Base-by-base conservation (phyloP, 1,139 yeast genomes). In the Yamadazyma dendronema region DNA sequence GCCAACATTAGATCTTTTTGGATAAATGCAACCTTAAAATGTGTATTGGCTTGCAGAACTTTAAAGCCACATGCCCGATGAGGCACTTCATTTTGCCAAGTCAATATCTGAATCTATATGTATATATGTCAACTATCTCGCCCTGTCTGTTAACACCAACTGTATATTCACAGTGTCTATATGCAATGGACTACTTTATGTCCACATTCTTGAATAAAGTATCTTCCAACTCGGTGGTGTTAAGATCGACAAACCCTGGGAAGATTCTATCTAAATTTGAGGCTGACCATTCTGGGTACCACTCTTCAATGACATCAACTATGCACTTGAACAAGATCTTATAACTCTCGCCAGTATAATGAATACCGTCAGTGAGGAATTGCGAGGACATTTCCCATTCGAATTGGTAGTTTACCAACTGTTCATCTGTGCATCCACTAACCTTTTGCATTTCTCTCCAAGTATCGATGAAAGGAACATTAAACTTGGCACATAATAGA, bases 291-390 rank as follows among this genome's bases (percentile, higher is more conserved):
- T 79, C 76, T 0, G 87, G 84, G 48, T 71, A 81, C 14, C 53
- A 31, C 1, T 43, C 37, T 2, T 56, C 49, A 21, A 83, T 76
- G 2, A 61, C 51, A 9, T 55, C 45, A 35, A 67, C 42, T 9
- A 83, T 40, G 26, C 60, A 68, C 10, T 71, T 61, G 49, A 57
- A 81, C 44, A 79, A 56, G 2, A 84, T 41, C 40, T 61, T 59
- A 55, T 85, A 85, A 0, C 81, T 87, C n/a, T 59, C 53, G 0
- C 81, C 78, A 2, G 77, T 68, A 53, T 72, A 82, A 55, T 87
- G 96, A 30, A 87, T 60, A 0, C 95, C 95, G 51, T 84, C 92
- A 21, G 54, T 50, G 3, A 26, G 10, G 6, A 29, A 26, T 4
- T 43, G 46, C 1, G 43, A 41, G 37, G 61, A 48, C 19, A 48